Conservation (phyloP, 108 stramenopile genomes). For the Skeletonema potamos region DNA sequence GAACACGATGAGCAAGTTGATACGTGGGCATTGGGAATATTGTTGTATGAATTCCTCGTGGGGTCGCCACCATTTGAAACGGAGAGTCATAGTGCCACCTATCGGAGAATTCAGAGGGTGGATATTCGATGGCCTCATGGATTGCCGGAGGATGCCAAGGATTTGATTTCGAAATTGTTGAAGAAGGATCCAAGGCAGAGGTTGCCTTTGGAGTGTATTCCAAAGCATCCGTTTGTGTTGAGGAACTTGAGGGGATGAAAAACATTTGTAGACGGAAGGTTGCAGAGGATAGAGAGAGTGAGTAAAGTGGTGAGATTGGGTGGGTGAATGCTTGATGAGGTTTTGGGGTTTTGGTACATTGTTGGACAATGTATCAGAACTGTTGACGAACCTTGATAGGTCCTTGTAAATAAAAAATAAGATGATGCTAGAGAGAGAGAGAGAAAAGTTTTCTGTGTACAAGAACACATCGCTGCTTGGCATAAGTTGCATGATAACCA, state of each 20-base stretch:
- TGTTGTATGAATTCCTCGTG: constrained; percentile 95
- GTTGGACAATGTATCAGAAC: not conserved
- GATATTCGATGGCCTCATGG: constrained; percentile 88
- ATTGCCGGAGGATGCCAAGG: constrained; percentile 91
- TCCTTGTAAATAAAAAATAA: not conserved
- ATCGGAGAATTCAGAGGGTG: constrained; percentile 91
- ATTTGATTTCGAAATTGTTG: constrained; percentile 88
- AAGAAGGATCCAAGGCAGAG: constrained; percentile 91
- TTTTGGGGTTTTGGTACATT: not conserved
- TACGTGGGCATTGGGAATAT: constrained; percentile 93
- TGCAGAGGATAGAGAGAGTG: not conserved
- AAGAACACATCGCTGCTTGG: too few relatives aligned
- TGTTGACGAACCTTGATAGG: not conserved
- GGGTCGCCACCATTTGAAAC: constrained; percentile 97
- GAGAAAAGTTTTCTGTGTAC: too few relatives aligned
- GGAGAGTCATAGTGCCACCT: constrained; percentile 91
- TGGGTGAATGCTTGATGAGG: not conserved
- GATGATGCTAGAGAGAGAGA: not conserved
- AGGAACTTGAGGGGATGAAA: constrained; percentile 37
- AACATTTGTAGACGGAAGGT: not conserved
- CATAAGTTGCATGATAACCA: too few relatives aligned
- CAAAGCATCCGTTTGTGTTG: constrained; percentile 92
- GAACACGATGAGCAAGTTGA: constrained; percentile 91
- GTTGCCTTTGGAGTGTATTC: constrained; percentile 78
- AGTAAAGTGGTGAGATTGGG: too few relatives aligned